Evolutionary conservation across 306 rosid species (phyloP), one percentile per base, ranked within the genome.

Genomic region (Lathyrus sativus): DNA sequence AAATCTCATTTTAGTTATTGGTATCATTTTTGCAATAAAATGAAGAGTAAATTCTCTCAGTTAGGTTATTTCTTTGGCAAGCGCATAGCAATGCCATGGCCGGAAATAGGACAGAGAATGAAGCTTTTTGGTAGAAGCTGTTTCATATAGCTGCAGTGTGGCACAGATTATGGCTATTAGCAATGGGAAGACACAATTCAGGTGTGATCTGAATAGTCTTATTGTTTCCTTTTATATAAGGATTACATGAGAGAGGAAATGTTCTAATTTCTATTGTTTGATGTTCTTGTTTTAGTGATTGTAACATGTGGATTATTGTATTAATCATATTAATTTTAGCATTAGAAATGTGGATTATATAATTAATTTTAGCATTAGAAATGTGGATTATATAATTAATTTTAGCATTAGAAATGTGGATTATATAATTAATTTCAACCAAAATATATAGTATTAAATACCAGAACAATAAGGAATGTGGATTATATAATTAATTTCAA

Each of bases 111-210:
- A 68, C 66, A 73, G 67, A 74, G 84, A 88, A 78, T 76, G 72
- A 54, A 74, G 73, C 73, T 84, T 87, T 63, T 85, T 58, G 85
- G 79, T 81, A 64, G 68, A 78, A 4, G 81, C 73, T 50, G 66
- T 86, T 68, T 86, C 84, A 42, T 83, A 29, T 39, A 83, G 87
- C 58, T 80, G 57, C 61, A 79, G 80, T 53, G 81, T 75, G 11
- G 72, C 79, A 3, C 86, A 77, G 44, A 81, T 89, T 48, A 78
- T 86, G 43, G 88, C 87, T 71, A 79, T 88, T 13, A 76, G 87
- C 8, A 77, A 81, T 63, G 86, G 89, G 71, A 85, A 84, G 76
- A 82, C 88, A 67, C 81, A 0, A 80, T 80, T 83, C 96, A 81
- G 93, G 93, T 86, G 82, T 71, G 71, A 57, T 41, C 72, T 51